Evolutionary conservation across 768 basidiomycete genomes (phyloP), one percentile per base, ranked within the genome.

Genomic region (Tephrocybe sp.): DNA sequence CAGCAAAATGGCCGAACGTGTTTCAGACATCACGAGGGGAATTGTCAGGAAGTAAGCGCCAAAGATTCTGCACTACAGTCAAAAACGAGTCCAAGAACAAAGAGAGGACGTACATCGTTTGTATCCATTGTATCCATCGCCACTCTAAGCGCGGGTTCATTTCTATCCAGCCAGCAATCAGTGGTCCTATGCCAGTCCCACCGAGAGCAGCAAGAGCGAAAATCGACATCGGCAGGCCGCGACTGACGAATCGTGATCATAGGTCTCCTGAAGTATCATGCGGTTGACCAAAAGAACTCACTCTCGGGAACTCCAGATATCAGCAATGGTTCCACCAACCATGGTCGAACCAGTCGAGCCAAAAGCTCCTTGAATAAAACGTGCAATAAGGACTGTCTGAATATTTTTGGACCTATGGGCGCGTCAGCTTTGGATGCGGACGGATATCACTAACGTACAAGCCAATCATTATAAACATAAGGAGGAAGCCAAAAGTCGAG

Each of bases 101-200:
- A 48, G 35, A 39, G 31, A 26, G 19, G 8, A 66, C 71, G 1
- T 42, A 82, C 84, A 85, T 87, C 59, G 83, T 71, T 55, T 83
- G 82, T 8, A 89, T 76, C 89, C 89, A 92, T 59, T 90, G 82
- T 20, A 94, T 89, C 88, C 89, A 92, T 22, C 88, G 72, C 88
- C 90, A 92, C 54, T 74, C 73, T 1, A 91, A 63, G 16, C 67
- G 68, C 0, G 70, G 61, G 52, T 82, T 78, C 53, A 78, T 74
- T 60, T 88, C 85, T 17, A 88, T 73, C 82, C 82, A 89, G 12
- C 84, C 84, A 19, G 82, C 80, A 3, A 76, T 61, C 0, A 87
- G 61, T 0, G 89, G 83, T 2, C 83, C 89, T 1, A 90, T 32
- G 0, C 83, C 87, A 0, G 78, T 80, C 0, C 81, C 83, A 1